These are phyloP conservation scores for Ceratobasidium sp. DNA, from an alignment of 1,284 basidiomycete species.

Conservation along the genomic window DNA sequence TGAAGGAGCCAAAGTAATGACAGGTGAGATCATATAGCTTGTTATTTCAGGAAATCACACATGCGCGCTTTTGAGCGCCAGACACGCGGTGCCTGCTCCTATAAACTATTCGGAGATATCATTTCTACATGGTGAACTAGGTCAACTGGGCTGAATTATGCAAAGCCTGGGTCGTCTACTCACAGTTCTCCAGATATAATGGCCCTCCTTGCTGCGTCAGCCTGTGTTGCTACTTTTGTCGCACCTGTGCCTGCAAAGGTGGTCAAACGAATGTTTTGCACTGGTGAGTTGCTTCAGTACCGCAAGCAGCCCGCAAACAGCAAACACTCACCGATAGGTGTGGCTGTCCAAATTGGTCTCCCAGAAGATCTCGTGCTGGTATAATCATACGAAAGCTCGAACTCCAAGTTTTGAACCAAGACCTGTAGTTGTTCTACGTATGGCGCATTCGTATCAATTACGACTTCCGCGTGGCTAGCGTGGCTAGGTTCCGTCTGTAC, in stretches of 20 bases:
- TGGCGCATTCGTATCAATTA: background rate
- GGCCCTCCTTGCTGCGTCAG: background rate
- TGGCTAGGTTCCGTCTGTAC: background rate
- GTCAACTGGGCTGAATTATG: conserved; percentile 68
- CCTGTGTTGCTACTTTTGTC: background rate
- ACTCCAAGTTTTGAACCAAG: too few species aligned
- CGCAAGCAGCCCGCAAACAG: background rate
- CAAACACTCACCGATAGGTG: background rate
- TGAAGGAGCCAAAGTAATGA: too few species aligned
- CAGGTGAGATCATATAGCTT: too few species aligned
- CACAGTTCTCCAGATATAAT: background rate
- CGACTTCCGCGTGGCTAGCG: background rate
- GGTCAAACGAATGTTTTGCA: background rate
- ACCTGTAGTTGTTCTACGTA: background rate
- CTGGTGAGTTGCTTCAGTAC: background rate
- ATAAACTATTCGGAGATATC: too few species aligned
- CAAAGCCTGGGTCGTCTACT: conserved; percentile 49
- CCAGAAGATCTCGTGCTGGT: background rate
- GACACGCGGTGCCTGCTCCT: too few species aligned
- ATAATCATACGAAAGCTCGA: background rate
- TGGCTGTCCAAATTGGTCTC: background rate
- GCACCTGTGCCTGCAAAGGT: background rate
- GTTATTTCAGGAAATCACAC: too few species aligned
- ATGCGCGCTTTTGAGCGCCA: too few species aligned
- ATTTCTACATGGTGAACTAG: too few species aligned